phyloP scores from a whole-genome alignment of 2,329 filamentous ascomycete species.

The Botrytis deweyae region DNA sequence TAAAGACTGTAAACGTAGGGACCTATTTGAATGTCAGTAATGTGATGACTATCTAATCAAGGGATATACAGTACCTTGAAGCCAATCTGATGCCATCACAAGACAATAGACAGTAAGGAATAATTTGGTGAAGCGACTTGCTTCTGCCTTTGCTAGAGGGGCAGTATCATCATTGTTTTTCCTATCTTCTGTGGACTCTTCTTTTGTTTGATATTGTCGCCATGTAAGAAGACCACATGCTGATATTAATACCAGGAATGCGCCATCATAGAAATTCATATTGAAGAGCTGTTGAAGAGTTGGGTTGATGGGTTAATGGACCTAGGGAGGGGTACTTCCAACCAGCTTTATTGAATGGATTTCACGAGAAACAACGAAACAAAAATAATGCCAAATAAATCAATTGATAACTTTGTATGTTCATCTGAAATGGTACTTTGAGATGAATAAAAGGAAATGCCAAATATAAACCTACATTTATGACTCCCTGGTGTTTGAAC shows the following conservation, averaged over 20 bases:
- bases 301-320: not conserved
- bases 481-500: not conserved
- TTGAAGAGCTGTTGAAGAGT: not conserved
- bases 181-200: conserved; percentile 28
- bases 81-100: conserved; percentile 53
- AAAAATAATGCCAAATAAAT: not conserved
- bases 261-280: conserved; percentile 36
- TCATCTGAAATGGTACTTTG: not conserved
- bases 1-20: conserved; percentile 40
- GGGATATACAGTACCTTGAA: conserved; percentile 44
- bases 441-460: not conserved
- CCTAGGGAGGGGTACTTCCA: not conserved
- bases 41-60: conserved; percentile 25
- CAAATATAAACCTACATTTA: not conserved
- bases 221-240: conserved; percentile 35
- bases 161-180: conserved; percentile 23
- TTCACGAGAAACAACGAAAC: not conserved
- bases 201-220: conserved; percentile 32
- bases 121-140: conserved; percentile 32
- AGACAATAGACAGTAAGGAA: conserved; percentile 49
- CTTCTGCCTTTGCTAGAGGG: conserved; percentile 35
- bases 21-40: conserved; percentile 39
- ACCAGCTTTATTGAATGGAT: not conserved
- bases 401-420: not conserved
- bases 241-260: conserved; percentile 33